Percentiles rank a stretch among this genome's conserved stretches.
Conservation (phyloP, 352 stramenopile species). For the Pythium plurisporium region DNA sequence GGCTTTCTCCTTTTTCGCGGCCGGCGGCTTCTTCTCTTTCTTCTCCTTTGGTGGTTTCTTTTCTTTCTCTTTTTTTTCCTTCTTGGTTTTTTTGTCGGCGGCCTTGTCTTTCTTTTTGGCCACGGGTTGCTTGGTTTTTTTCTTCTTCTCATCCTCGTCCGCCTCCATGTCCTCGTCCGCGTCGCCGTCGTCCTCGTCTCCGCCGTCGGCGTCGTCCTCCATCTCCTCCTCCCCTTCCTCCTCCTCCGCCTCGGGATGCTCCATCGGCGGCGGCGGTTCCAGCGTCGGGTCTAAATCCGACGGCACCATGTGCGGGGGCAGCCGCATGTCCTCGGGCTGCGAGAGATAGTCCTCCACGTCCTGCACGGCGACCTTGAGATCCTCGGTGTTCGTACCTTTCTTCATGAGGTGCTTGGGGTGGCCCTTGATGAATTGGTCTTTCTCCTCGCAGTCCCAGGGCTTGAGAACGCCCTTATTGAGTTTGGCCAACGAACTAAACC, state of each 20-base stretch:
- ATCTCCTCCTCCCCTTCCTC: constrained; percentile 27
- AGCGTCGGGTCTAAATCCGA: constrained; percentile 76
- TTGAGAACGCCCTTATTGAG: constrained; percentile 66
- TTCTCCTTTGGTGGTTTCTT: constrained; percentile 39
- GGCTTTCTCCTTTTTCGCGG: constrained; percentile 1
- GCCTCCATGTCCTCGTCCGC: constrained; percentile 28
- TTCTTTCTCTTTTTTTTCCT: constrained; percentile 24
- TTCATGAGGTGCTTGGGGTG: constrained; percentile 66
- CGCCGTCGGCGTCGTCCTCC: constrained; percentile 24
- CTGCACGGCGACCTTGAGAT: constrained; percentile 46
- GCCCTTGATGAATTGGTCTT: constrained; percentile 65
- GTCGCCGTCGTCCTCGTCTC: constrained; percentile 27
- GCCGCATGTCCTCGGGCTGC: constrained; percentile 63
- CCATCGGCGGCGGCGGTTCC: constrained; percentile 47
- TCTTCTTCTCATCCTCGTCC: constrained; percentile 29
- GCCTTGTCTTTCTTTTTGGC: constrained; percentile 29
- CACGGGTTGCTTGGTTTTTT: constrained; percentile 31
- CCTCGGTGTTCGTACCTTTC: constrained; percentile 48
- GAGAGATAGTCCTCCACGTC: constrained; percentile 78
- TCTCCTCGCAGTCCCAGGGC: constrained; percentile 69
- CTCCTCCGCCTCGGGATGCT: constrained; percentile 25
- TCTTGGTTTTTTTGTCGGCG: constrained; percentile 15
- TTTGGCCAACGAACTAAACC: constrained; percentile 40
- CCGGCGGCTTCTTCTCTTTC: constrained; percentile 17
- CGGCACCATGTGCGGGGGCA: constrained; percentile 73